phyloP scores from a whole-genome alignment of 1,139 yeast genomes.

The Tardiomyces digboiensis region DNA sequence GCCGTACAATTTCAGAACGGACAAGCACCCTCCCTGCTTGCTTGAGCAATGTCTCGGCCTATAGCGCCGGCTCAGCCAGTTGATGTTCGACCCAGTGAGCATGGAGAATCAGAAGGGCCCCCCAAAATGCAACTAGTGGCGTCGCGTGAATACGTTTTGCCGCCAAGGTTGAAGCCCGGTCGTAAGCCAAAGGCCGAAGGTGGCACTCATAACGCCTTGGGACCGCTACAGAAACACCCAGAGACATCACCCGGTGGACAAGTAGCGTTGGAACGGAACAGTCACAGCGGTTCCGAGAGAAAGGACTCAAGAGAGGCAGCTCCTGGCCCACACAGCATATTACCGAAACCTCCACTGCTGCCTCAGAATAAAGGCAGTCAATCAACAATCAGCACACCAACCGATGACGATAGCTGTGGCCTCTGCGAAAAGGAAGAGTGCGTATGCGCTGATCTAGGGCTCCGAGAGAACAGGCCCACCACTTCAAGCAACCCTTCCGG shows the following conservation, averaged over 20 bases:
- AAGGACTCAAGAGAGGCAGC: too few species aligned
- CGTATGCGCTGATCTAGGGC: constrained; percentile 24
- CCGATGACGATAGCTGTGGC: constrained; percentile 18
- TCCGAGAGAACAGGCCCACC: constrained; percentile 1
- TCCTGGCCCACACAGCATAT: too few species aligned
- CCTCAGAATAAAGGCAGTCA: neutral
- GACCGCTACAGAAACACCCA: too few species aligned
- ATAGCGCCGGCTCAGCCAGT: constrained; percentile 6
- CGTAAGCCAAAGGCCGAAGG: constrained; percentile 13
- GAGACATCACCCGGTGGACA: too few species aligned
- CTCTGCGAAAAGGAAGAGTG: constrained; percentile 23
- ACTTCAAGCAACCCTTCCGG: neutral
- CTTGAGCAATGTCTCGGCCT: constrained; percentile 10
- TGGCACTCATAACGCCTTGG: too few species aligned
- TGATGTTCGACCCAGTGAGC: neutral
- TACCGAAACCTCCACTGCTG: too few species aligned
- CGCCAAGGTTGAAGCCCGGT: constrained; percentile 20
- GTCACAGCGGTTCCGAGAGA: too few species aligned
- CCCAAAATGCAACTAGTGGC: neutral
- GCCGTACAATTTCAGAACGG: too few species aligned
- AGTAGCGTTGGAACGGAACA: too few species aligned
- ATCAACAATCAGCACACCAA: neutral
- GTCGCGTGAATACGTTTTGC: constrained; percentile 9
- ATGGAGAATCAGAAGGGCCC: neutral
- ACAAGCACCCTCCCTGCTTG: too few species aligned